phyloP scores from a whole-genome alignment of 345 rosid genomes.

The Viola odorata region DNA sequence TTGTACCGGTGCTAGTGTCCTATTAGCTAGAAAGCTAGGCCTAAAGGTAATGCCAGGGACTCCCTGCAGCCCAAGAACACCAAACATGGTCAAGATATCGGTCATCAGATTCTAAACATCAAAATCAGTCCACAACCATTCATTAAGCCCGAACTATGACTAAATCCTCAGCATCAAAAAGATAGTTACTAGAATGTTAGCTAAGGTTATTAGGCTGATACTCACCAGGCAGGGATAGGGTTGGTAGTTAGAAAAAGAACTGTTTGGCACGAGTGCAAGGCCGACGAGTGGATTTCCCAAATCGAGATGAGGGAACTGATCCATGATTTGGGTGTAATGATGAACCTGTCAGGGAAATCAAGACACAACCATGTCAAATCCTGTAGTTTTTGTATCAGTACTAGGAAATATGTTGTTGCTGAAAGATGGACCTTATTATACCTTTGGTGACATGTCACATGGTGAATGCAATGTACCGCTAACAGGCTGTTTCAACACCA shows the following conservation, averaged over 20 bases:
- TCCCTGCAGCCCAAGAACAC: background rate
- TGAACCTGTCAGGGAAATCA: conserved; percentile 12
- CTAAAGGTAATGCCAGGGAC: background rate
- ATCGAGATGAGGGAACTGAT: conserved; percentile 17
- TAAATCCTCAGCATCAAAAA: too few species aligned
- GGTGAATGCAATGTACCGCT: too few species aligned
- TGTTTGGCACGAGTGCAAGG: background rate
- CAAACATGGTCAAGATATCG: too few species aligned
- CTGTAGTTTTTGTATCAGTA: too few species aligned
- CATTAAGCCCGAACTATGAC: too few species aligned
- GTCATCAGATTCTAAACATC: too few species aligned
- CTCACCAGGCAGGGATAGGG: conserved; percentile 7
- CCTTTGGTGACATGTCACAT: too few species aligned
- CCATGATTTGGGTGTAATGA: conserved; percentile 6
- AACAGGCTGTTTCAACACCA: too few species aligned
- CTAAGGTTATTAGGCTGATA: too few species aligned
- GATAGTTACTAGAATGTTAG: background rate
- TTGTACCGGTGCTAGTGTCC: background rate
- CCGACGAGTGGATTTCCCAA: conserved; percentile 3
- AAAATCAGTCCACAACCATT: too few species aligned
- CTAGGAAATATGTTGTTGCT: too few species aligned
- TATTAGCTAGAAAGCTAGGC: conserved; percentile 2
- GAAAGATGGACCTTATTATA: too few species aligned
- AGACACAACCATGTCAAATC: background rate
- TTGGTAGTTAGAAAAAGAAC: background rate